Base-by-base conservation (phyloP, 2,329 filamentous ascomycete genomes). In the Clonostachys byssicola region DNA sequence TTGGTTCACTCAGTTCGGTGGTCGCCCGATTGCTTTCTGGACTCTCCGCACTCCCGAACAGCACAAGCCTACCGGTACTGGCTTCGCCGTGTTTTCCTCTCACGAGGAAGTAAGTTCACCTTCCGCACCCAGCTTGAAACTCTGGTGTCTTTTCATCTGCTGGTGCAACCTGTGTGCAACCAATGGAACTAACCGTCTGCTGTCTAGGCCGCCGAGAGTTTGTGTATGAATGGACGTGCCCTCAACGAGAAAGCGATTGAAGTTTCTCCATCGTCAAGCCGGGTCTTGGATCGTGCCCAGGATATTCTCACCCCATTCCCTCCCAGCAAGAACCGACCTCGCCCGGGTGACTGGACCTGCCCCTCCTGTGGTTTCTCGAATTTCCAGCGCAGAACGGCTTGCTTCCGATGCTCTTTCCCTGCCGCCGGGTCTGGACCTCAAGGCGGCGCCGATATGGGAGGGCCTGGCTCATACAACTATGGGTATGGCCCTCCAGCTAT, bases 321-420 rank as follows among this genome's bases (percentile, higher is more conserved):
- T 45, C 94, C 94, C 1, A 96, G 92, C 72, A 99, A 99, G 80
- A 99, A 99, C 71, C 86, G 94, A 40, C 94, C 94, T 52, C 88
- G 94, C 49, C 94, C 94, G 38, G 94, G 94, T 66, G 94, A 99
- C 70, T 99, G 94, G 94, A 97, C 92, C 50, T 99, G 94, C 75
- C 94, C 94, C 42, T 96, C 92, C 45, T 99, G 94, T 63, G 94
- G 94, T 51, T 99, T 99, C 74, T 96, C 91, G 60, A 99, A 99
- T 78, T 99, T 99, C 77, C 94, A 99, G 72, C 89, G 94, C 60
- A 89, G 94, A 58, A 97, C 94, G 16, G 94, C 92, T 45, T 99
- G 94, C 71, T 99, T 99, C 87, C 88, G 94, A 59, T 99, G 94
- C 77, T 96, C 92, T 2, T 99, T 95, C 83, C 92, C 94, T n/a